Evolutionary conservation across 768 basidiomycete species (phyloP).

Genomic region (Mycena alexandri): DNA sequence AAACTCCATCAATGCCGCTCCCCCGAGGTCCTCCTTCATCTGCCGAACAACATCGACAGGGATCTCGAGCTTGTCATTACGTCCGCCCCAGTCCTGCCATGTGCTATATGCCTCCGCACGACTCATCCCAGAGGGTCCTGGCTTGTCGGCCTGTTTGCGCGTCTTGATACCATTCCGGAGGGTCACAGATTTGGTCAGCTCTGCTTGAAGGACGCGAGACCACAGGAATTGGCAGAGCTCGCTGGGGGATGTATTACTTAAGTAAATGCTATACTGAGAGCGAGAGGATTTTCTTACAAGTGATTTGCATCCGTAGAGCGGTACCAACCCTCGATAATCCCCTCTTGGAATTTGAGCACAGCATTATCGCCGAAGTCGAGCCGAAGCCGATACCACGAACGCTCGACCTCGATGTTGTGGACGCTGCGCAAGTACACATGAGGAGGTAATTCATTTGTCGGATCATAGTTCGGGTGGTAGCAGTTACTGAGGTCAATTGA

Average conservation of each 20-base stretch:
- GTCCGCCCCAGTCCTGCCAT: slow-evolving; percentile 41
- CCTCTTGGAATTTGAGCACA: slow-evolving; percentile 8
- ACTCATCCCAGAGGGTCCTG: slow-evolving; percentile 50
- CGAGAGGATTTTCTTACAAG: slow-evolving; percentile 6
- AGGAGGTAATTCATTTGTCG: slow-evolving; percentile 31
- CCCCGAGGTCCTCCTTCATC: slow-evolving; percentile 49
- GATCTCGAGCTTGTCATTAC: slow-evolving; percentile 44
- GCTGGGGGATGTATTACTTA: slow-evolving; percentile 21
- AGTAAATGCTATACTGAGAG: no score
- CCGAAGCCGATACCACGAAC: slow-evolving; percentile 45
- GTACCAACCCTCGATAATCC: neutral
- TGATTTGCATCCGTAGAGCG: slow-evolving; percentile 4
- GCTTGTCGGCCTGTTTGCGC: slow-evolving; percentile 47
- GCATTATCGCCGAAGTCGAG: slow-evolving; percentile 47
- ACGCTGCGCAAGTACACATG: slow-evolving; percentile 45
- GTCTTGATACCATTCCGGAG: slow-evolving; percentile 43
- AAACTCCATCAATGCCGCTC: slow-evolving; percentile 48
- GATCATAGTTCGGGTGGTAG: slow-evolving; percentile 37
- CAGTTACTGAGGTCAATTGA: slow-evolving; percentile 32
- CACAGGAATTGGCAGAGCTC: slow-evolving; percentile 42
- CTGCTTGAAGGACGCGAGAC: slow-evolving; percentile 35
- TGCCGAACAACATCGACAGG: slow-evolving; percentile 41
- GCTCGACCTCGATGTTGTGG: slow-evolving; percentile 49
- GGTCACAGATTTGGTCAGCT: slow-evolving; percentile 27
- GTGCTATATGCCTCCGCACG: slow-evolving; percentile 47